Base-by-base conservation (phyloP, 805 yeast species). In the Candida ponderosae region DNA sequence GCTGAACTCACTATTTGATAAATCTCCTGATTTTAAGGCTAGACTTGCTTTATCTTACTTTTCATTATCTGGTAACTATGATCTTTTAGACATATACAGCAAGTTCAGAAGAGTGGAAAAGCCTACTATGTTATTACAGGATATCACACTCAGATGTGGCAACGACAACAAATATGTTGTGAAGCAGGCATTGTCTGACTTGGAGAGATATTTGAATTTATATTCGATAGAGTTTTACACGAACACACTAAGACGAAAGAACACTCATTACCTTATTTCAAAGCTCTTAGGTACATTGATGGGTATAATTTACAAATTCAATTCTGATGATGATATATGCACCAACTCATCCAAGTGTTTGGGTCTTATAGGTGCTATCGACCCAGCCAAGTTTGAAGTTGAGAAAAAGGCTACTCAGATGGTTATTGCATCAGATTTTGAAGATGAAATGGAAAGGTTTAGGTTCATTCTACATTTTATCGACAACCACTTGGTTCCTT, bases 351-450 rank as follows among this genome's bases (percentile, higher is more conserved):
- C 94, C 0, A 69, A 68, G 36, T 83, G 87, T 24, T 62, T 93
- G 9, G 80, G 95, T 2, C 57, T 77, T 18, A 66, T 93, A 31
- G 97, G 97, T 0, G 76, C 87, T 0, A 51, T 84, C 10, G 96
- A 87, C 51, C 62, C 79, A 5, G 72, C 78, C 34, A 70, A 71
- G 41, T 70, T 79, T 41, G 72, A 70, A 43, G 50, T 60, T 11
- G 54, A 56, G 16, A 46, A 56, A 35, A 58, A 69, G 37, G 65
- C 63, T 38, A 56, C 64, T 26, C 68, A 69, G 20, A 55, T 69
- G 3, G 62, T 81, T 2, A 59, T 81, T 4, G 65, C 80, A 0
- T 70, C 73, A 32, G 83, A 84, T 50, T 78, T 90, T 51, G 72
- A 65, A 26, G 78, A 76, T 33, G 67, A 65, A 19, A 56, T 54